These are phyloP conservation scores for Crithidia sp. DNA, from an alignment of 208 protist genomes.

Conservation along the genomic window DNA sequence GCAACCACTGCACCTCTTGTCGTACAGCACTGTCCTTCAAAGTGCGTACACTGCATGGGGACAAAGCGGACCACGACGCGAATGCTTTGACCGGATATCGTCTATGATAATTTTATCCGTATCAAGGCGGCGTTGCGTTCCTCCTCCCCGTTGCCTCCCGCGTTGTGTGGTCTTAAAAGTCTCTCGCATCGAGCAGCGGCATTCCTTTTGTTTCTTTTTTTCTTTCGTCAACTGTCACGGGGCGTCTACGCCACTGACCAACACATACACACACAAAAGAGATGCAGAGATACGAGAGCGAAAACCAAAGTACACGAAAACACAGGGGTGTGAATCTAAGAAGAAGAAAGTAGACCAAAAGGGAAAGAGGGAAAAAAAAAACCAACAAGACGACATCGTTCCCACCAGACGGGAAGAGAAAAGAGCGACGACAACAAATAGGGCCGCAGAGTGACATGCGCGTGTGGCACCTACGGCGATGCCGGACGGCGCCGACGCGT, in stretches of 20 bases:
- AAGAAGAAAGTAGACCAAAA: slow-evolving; percentile 21
- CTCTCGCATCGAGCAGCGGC: too few species aligned
- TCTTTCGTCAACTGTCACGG: not conserved
- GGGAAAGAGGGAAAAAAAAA: not conserved
- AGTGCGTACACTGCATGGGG: too few species aligned
- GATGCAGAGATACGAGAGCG: too few species aligned
- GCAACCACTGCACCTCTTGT: too few species aligned
- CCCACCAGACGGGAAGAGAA: not conserved
- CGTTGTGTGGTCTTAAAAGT: not conserved
- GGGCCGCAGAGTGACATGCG: too few species aligned
- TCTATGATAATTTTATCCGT: too few species aligned
- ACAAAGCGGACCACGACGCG: too few species aligned
- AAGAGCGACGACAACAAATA: not conserved
- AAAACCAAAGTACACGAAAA: not conserved
- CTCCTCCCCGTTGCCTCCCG: not conserved
- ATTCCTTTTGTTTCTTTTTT: not conserved
- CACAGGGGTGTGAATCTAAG: not conserved
- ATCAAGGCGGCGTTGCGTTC: not conserved
- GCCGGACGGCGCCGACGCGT: slow-evolving; percentile 23
- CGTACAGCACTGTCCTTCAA: too few species aligned
- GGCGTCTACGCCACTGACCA: not conserved
- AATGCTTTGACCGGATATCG: too few species aligned
- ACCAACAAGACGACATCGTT: too few species aligned
- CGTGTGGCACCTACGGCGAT: not conserved
- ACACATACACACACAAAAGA: not conserved